Evolutionary conservation across 768 basidiomycete genomes (phyloP).

Genomic region (Boletus sensibilis): DNA sequence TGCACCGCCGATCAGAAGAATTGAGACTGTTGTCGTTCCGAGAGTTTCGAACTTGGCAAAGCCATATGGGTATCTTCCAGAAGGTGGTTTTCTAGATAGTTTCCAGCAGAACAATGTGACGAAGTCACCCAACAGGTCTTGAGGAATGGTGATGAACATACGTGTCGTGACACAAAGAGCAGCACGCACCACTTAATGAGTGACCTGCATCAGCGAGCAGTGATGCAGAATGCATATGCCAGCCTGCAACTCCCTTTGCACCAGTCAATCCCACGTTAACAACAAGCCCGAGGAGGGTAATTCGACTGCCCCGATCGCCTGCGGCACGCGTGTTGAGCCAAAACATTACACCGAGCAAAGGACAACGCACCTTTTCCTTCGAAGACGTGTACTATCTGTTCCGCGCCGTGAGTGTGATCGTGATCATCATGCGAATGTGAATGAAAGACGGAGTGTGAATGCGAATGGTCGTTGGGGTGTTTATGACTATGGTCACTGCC

Average conservation of each 20-base stretch:
- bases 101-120: slow-evolving; percentile 90
- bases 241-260: slow-evolving; percentile 85
- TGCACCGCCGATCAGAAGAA: slow-evolving; percentile 82
- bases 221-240: slow-evolving; percentile 86
- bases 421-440: slow-evolving; percentile 63
- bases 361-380: slow-evolving; percentile 56
- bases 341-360: not conserved
- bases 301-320: slow-evolving; percentile 81
- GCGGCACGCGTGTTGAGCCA: slow-evolving; percentile 1
- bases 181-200: slow-evolving; percentile 73
- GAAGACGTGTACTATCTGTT: slow-evolving; percentile 66
- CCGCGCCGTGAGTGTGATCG: slow-evolving; percentile 58
- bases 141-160: slow-evolving; percentile 6
- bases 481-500: slow-evolving; percentile 39
- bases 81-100: slow-evolving; percentile 78
- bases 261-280: slow-evolving; percentile 80
- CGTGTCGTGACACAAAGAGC: not conserved
- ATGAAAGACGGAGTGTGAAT: slow-evolving; percentile 66
- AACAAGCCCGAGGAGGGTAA: slow-evolving; percentile 82
- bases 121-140: slow-evolving; percentile 86
- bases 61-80: slow-evolving; percentile 78
- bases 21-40: slow-evolving; percentile 86
- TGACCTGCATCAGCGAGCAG: slow-evolving; percentile 94
- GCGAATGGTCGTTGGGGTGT: slow-evolving; percentile 41
- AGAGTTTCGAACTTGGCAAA: slow-evolving; percentile 95